Base-by-base conservation (phyloP, 169 alveolate species). In the Babesia ovata region DNA sequence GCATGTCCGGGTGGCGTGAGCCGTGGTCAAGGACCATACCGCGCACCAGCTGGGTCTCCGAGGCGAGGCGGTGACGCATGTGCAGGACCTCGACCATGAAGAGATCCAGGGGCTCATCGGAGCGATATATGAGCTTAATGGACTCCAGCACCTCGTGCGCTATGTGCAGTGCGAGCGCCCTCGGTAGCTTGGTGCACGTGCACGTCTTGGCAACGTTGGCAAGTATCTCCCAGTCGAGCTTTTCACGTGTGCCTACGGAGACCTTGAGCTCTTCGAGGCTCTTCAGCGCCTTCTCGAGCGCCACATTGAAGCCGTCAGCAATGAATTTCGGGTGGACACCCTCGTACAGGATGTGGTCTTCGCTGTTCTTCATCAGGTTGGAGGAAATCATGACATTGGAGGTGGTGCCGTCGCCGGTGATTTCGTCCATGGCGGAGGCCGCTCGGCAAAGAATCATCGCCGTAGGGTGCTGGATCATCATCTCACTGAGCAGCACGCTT, bases 21-120 rank as follows among this genome's bases (percentile, higher is more conserved):
- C 99, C 99, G 89, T 98, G 99, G 89, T 98, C 99, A 75, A 98
- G 83, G 10, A 97, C 99, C 96, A 96, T 91, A 4, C 98, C 98
- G 63, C 95, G 70, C 36, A 93, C 90, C 17, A 89, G 73, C 71
- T 93, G 93, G 6, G 99, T 96, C 75, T 97, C 99, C 58, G 98
- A 94, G 28, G 97, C 91, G 90, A 97, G 91, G 84, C 97, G 95
- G 87, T 97, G 99, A 62, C 94, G 94, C 98, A 97, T 96, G 85
- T 97, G 99, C 96, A 98, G 92, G 54, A 97, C 92, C 91, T 98
- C 99, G 45, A 98, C 93, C 99, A 97, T 97, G 90, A 95, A 97
- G 44, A 98, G 93, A 86, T 98, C 99, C 16, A 97, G 91, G 28
- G 94, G 76, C 33, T 92, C 62, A 70, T 62, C 69, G 4, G 88